Base-by-base conservation (phyloP, 495 filamentous ascomycete species). In the Platismatia glauca region DNA sequence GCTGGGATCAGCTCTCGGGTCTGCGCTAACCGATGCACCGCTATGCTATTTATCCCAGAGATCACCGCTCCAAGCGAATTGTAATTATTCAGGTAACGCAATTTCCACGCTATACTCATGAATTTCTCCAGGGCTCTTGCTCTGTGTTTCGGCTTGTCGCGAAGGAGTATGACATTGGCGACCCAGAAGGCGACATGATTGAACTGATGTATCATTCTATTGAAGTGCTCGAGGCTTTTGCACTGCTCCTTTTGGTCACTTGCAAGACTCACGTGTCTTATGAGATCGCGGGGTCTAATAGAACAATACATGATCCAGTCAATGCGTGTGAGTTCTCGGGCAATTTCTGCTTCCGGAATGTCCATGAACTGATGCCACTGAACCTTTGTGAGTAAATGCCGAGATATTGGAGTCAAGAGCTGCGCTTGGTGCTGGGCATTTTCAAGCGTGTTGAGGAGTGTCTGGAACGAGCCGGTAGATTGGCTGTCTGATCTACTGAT, bases 291-390 rank as follows among this genome's bases (percentile, higher is more conserved):
- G 50, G 92, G 88, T n/a, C 89, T 86, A 71, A 97, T 95, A n/a
- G 90, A 88, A 66, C 87, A 91, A 74, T 96, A 96, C 84, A 95
- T 91, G 69, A 91, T 82, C 94, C 93, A 97, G 75, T 97, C 94
- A 48, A 97, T 92, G 59, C 94, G 84, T 8, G 94, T 97, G 69
- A 98, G 79, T 72, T 98, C 94, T 56, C 85, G 84, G 9, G 95
- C 94, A 65, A 97, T 89, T 55, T 89, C 82, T 46, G 91, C 89
- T 35, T 94, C 86, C 7, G 84, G 77, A 33, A 84, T 82, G 34
- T 88, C 87, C 85, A 95, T 92, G 65, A 95, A 85, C 58, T 85
- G 81, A 63, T 89, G 87, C 82, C 91, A 96, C 67, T 89, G 86
- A 50, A 86, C 74, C 70, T 96, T 96, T 61, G 83, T 86, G 15